Evolutionary conservation across 2,329 filamentous ascomycete genomes (phyloP).

Genomic region (Colletotrichum costaricense): DNA sequence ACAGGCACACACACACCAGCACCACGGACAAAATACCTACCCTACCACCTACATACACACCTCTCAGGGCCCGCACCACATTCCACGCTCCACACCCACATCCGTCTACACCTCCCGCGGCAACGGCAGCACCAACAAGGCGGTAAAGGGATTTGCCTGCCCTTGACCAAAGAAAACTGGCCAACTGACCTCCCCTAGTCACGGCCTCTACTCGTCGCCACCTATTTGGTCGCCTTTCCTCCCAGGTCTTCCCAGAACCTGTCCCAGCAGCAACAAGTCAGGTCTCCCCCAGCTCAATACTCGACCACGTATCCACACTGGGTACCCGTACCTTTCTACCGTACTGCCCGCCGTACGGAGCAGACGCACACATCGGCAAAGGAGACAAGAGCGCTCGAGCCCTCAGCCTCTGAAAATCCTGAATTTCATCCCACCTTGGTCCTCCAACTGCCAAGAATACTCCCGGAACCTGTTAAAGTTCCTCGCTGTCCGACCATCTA

Average conservation of each 20-base stretch:
- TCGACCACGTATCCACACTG: slow-evolving; percentile 14
- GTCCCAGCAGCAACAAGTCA: not conserved
- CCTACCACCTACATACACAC: slow-evolving; percentile 21
- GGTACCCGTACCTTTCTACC: not conserved
- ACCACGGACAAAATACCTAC: slow-evolving; percentile 9
- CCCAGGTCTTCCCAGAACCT: not conserved
- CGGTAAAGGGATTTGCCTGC: slow-evolving; percentile 22
- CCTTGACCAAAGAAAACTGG: slow-evolving; percentile 9
- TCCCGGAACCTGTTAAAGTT: slow-evolving; percentile 31
- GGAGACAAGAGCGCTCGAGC: slow-evolving; percentile 19
- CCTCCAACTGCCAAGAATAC: slow-evolving; percentile 33
- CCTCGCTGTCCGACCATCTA: slow-evolving; percentile 22
- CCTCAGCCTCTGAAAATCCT: slow-evolving; percentile 33
- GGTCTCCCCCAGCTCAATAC: slow-evolving; percentile 25
- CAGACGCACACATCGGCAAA: slow-evolving; percentile 3
- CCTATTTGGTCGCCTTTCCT: slow-evolving; percentile 19
- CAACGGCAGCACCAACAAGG: slow-evolving; percentile 28
- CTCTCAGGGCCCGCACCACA: not conserved
- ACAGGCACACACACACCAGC: not conserved
- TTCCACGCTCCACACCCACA: not conserved
- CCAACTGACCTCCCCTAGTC: slow-evolving; percentile 28
- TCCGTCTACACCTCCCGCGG: slow-evolving; percentile 18
- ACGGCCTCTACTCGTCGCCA: slow-evolving; percentile 28
- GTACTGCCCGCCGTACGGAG: too few species aligned
- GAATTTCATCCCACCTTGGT: slow-evolving; percentile 31